A percentile compares a stretch with the other conserved stretches of the same genome.
Evolutionary conservation across 1,284 basidiomycete species (phyloP).

Genomic region (Trichosporon faecale): DNA sequence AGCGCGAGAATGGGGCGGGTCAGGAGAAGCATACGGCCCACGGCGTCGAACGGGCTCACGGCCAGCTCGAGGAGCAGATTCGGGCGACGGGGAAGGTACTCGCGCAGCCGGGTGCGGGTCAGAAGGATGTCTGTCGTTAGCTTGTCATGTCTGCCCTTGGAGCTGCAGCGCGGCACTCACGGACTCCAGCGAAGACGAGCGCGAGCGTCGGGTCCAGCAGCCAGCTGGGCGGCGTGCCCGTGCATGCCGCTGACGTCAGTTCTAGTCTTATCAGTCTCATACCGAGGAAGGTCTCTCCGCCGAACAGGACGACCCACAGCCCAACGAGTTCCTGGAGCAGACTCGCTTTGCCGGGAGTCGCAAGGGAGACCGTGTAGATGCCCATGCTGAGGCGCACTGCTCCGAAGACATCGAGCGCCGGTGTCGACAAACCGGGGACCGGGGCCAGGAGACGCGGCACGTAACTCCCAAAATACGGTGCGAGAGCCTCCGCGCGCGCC

Average conservation of each 20-base stretch:
- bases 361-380: constrained; percentile 43
- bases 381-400: constrained; percentile 44
- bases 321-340: constrained; percentile 46
- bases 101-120: constrained; percentile 42
- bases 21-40: constrained; percentile 49
- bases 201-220: constrained; percentile 42
- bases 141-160: background rate
- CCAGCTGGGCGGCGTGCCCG: constrained; percentile 47
- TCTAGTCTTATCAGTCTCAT: constrained; percentile 15
- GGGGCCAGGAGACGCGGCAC: constrained; percentile 32
- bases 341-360: constrained; percentile 26
- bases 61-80: constrained; percentile 38
- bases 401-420: constrained; percentile 44
- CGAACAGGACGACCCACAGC: constrained; percentile 48
- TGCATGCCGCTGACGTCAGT: constrained; percentile 32
- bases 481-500: constrained; percentile 14
- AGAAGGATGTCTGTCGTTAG: constrained; percentile 38
- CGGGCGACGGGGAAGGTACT: constrained; percentile 38
- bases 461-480: constrained; percentile 21
- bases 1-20: constrained; percentile 45
- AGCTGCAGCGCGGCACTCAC: constrained; percentile 28
- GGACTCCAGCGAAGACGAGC: constrained; percentile 37
- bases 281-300: constrained; percentile 51
- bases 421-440: constrained; percentile 31
- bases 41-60: constrained; percentile 44